A percentile compares a stretch with the other conserved stretches of the same genome.
phyloP scores from a whole-genome alignment of 1,284 basidiomycete genomes.

The Athelia sp. region DNA sequence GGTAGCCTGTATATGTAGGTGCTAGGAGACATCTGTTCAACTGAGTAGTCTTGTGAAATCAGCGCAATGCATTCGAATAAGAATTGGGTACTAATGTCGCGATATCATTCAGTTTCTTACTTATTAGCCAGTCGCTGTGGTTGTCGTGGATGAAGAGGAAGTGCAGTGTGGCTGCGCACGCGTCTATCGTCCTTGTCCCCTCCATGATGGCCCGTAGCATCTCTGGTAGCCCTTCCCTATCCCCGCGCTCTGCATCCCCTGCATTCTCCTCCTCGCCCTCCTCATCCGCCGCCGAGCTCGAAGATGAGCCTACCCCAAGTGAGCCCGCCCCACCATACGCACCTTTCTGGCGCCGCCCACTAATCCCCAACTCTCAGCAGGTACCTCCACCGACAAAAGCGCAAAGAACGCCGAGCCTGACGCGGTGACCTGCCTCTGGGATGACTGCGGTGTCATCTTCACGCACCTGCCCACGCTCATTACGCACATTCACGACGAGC shows the following conservation, averaged over 20 bases:
- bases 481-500: constrained; percentile 74
- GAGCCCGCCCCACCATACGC: constrained; percentile 14
- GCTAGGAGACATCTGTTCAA: too few relatives aligned
- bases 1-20: too few relatives aligned
- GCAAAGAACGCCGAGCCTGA: constrained; percentile 27
- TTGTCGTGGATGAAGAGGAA: constrained; percentile 9
- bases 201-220: not conserved
- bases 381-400: constrained; percentile 23
- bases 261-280: constrained; percentile 21
- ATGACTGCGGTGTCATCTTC: constrained; percentile 69
- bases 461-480: constrained; percentile 68
- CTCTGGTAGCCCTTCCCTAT: constrained; percentile 14
- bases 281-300: constrained; percentile 20
- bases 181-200: not conserved
- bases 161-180: constrained; percentile 7
- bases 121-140: not conserved
- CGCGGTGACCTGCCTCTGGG: constrained; percentile 71
- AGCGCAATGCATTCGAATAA: too few relatives aligned
- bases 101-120: too few relatives aligned
- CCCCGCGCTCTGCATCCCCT: constrained; percentile 13
- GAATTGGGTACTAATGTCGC: too few relatives aligned
- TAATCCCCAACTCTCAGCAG: constrained; percentile 17
- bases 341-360: constrained; percentile 15
- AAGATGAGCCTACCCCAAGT: constrained; percentile 28
- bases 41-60: too few relatives aligned